Evolutionary conservation across 352 stramenopile genomes (phyloP).

Genomic region (Pythium brassicae): DNA sequence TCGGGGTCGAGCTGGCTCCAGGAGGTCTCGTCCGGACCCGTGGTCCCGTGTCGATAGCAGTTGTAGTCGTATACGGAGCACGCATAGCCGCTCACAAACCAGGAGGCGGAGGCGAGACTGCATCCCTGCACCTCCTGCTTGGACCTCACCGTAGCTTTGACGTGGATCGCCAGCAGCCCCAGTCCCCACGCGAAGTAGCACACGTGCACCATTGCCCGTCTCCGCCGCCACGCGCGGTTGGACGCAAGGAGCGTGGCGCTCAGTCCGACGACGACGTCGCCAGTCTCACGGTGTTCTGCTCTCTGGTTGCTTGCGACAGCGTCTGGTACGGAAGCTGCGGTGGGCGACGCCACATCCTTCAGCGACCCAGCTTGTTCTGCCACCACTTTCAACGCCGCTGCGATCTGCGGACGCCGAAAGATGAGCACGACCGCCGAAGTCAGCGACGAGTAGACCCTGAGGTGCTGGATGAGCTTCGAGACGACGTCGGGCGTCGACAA

Average conservation of each 20-base stretch:
- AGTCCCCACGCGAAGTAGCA: constrained; percentile 10
- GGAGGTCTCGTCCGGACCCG: background rate
- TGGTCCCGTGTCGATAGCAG: constrained; percentile 6
- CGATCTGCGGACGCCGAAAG: background rate
- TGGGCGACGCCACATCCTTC: too few species aligned
- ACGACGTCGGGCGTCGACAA: constrained; percentile 10
- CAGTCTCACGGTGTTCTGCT: background rate
- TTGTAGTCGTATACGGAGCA: constrained; percentile 12
- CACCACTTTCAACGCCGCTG: background rate
- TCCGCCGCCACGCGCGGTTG: background rate
- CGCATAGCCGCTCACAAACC: constrained; percentile 6
- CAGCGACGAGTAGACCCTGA: constrained; percentile 19
- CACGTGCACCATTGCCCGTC: background rate
- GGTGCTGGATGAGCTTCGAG: constrained; percentile 22
- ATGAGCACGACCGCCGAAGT: constrained; percentile 6
- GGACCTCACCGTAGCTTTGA: constrained; percentile 3
- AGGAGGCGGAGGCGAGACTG: background rate
- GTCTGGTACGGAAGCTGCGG: background rate
- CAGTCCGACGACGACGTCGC: background rate
- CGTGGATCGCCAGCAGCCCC: constrained; percentile 1
- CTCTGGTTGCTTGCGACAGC: background rate
- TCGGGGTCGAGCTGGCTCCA: constrained; percentile 8
- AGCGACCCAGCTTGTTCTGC: too few species aligned
- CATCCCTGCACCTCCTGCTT: background rate
- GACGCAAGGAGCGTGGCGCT: background rate